Percentiles rank a stretch among this genome's conserved stretches.
phyloP scores from a whole-genome alignment of 306 rosid genomes.

The Calophaca sinica region DNA sequence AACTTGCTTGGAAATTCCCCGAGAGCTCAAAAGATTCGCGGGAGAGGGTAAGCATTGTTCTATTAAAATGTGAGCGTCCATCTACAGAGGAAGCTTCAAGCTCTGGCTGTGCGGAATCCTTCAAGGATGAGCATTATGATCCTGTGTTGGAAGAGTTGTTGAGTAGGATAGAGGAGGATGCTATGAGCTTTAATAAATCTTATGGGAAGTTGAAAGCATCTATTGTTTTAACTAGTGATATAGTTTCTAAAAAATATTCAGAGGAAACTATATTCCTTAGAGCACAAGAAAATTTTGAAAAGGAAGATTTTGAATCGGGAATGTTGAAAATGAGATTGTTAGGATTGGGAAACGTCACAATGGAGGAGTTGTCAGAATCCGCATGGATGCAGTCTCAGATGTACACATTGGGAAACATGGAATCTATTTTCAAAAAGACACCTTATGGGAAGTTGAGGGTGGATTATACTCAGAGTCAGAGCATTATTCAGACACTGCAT shows the following conservation, averaged over 20 bases:
- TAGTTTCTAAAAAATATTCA: not conserved
- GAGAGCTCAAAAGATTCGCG: too few species aligned
- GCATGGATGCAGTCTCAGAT: too few species aligned
- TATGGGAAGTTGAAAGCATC: conserved; percentile 30
- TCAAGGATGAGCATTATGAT: not conserved
- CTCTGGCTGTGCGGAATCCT: not conserved
- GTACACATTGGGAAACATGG: not conserved
- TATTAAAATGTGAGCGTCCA: not conserved
- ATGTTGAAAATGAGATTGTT: not conserved
- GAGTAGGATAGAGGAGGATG: conserved; percentile 12
- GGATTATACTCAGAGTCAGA: not conserved
- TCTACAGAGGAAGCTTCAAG: conserved; percentile 3
- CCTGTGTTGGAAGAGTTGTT: not conserved
- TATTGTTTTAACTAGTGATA: not conserved
- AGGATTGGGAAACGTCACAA: too few species aligned
- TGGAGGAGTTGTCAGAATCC: too few species aligned
- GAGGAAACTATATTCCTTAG: not conserved
- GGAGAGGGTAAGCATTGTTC: not conserved
- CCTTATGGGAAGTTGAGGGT: conserved; percentile 12
- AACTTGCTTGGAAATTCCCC: not conserved
- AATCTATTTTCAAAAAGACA: not conserved
- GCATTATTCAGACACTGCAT: not conserved
- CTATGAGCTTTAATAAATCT: conserved; percentile 21
- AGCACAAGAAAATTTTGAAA: not conserved
- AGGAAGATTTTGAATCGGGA: not conserved